These are phyloP conservation scores for Parmales sp. DNA, from an alignment of 108 stramenopile species.

Conservation along the genomic window DNA sequence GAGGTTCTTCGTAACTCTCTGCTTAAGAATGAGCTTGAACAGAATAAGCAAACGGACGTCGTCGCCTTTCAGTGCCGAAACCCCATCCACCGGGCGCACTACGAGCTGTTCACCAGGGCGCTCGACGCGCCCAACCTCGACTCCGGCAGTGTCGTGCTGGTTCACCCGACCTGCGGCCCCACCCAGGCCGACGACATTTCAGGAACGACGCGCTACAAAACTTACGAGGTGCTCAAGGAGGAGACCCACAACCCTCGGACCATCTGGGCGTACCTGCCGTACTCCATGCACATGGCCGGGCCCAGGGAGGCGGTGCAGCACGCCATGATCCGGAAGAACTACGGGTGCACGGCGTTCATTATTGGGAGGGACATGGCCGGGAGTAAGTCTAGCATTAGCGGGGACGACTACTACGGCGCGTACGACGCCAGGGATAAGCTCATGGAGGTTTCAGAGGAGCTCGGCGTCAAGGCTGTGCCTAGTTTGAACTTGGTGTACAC, in stretches of 20 bases:
- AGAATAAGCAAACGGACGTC: constrained; percentile 90
- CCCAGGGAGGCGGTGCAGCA: constrained; percentile 99
- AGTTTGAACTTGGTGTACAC: constrained; percentile 94
- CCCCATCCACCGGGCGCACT: constrained; percentile 99
- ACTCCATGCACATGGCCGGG: constrained; percentile 99
- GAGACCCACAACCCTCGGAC: constrained; percentile 90
- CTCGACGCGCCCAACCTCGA: constrained; percentile 86
- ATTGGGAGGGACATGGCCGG: constrained; percentile 99
- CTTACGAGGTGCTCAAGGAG: constrained; percentile 91
- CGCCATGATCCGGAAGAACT: constrained; percentile 99
- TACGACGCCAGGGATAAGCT: constrained; percentile 97
- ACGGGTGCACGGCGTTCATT: constrained; percentile 99
- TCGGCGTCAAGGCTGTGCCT: constrained; percentile 88
- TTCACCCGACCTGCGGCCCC: constrained; percentile 97
- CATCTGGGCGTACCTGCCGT: constrained; percentile 93
- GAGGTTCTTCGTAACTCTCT: neutral
- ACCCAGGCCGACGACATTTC: constrained; percentile 96
- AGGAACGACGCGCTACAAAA: constrained; percentile 87
- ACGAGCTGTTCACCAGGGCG: constrained; percentile 97
- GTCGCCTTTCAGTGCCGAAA: constrained; percentile 99
- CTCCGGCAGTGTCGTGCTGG: constrained; percentile 81
- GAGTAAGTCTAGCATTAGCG: constrained; percentile 86
- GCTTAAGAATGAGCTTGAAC: too few species aligned
- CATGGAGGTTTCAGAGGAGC: constrained; percentile 62
- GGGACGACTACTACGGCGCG: constrained; percentile 97